Conservation (phyloP, 208 protist genomes). For the Spongospora subterranea region DNA sequence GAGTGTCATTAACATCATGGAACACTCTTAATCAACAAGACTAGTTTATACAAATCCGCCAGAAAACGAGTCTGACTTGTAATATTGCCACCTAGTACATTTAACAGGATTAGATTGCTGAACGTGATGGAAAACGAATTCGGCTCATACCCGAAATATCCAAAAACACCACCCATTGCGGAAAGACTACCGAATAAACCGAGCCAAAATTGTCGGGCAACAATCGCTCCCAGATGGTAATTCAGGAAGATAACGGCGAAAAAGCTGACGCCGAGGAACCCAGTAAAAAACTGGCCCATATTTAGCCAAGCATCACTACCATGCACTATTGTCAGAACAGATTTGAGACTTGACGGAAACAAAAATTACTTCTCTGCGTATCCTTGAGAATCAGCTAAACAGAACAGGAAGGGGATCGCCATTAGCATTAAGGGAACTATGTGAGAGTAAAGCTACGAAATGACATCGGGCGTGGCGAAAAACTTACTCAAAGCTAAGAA, state of each 20-base stretch:
- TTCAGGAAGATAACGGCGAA: conserved; percentile 18
- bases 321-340: background rate
- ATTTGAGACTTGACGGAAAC: background rate
- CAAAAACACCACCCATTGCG: background rate
- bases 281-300: conserved; percentile 26
- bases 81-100: conserved; percentile 13
- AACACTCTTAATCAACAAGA: background rate
- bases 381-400: background rate
- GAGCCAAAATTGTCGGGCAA: background rate
- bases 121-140: background rate
- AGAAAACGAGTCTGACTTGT: conserved; percentile 49
- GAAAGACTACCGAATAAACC: background rate
- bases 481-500: conserved; percentile 14
- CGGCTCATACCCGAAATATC: conserved; percentile 29
- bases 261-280: background rate
- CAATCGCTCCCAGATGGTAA: conserved; percentile 18
- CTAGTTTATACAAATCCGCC: background rate
- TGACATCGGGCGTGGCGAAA: background rate
- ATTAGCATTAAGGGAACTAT: background rate
- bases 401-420: conserved; percentile 40
- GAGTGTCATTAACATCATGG: too few relatives aligned
- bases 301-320: conserved; percentile 35
- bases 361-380: conserved; percentile 48
- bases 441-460: background rate
- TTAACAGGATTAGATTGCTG: background rate